Evolutionary conservation across 768 basidiomycete genomes (phyloP).

Genomic region (Russula sp.): DNA sequence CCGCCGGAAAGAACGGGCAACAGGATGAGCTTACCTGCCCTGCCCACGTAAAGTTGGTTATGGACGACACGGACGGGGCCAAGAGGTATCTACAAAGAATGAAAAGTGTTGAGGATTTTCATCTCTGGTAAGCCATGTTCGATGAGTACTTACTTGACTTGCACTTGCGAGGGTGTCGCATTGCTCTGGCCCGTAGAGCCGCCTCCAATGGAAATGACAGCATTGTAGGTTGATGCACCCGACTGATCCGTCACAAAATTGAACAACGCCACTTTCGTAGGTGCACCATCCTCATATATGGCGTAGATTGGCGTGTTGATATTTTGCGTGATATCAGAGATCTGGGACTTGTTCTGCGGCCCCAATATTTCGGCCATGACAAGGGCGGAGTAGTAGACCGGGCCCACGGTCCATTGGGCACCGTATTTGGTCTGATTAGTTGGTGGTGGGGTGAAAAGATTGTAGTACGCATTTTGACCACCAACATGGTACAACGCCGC

Average conservation of each 20-base stretch:
- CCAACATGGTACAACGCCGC: constrained; percentile 51
- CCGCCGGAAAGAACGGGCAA: neutral
- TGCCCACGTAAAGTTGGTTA: constrained; percentile 72
- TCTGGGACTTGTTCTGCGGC: constrained; percentile 55
- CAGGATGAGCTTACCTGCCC: constrained; percentile 51
- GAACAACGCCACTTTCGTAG: constrained; percentile 62
- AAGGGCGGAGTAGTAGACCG: constrained; percentile 70
- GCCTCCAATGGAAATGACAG: constrained; percentile 49
- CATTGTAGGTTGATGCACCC: constrained; percentile 53
- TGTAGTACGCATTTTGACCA: constrained; percentile 64
- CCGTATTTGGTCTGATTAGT: constrained; percentile 52
- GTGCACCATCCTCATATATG: constrained; percentile 67
- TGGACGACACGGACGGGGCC: constrained; percentile 56
- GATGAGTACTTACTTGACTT: constrained; percentile 48
- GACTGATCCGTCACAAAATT: constrained; percentile 66
- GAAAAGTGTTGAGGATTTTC: neutral
- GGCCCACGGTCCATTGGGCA: constrained; percentile 68
- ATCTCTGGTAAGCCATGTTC: neutral
- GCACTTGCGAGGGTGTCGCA: constrained; percentile 47
- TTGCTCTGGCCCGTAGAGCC: constrained; percentile 42
- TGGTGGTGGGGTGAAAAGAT: constrained; percentile 50
- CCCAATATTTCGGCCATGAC: constrained; percentile 70
- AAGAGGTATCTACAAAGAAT: constrained; percentile 48
- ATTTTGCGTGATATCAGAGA: constrained; percentile 57
- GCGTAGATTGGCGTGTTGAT: constrained; percentile 60